Percentiles rank a stretch among this genome's conserved stretches.
Evolutionary conservation across 768 basidiomycete species (phyloP).

Genomic region (Artomyces pyxidatus): DNA sequence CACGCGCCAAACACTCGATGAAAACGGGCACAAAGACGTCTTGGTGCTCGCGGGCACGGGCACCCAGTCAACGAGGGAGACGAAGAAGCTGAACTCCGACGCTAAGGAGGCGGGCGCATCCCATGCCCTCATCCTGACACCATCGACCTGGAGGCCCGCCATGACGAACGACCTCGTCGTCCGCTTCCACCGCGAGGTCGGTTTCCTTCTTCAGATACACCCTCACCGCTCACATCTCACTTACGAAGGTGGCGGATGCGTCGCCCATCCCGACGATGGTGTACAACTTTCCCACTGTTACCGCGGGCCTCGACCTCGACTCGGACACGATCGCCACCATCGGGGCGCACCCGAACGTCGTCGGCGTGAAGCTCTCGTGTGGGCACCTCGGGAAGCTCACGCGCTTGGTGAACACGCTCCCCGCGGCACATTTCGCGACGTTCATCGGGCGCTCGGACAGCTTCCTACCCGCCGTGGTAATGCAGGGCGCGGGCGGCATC

Average conservation of each 20-base stretch:
- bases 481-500: slow-evolving; percentile 58
- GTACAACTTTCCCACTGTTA: slow-evolving; percentile 81
- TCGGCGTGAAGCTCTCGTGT: slow-evolving; percentile 81
- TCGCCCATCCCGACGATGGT: slow-evolving; percentile 69
- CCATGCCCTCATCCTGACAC: slow-evolving; percentile 69
- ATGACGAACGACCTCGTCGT: slow-evolving; percentile 59
- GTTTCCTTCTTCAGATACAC: slow-evolving; percentile 5
- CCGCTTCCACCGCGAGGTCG: slow-evolving; percentile 56
- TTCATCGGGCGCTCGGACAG: slow-evolving; percentile 71
- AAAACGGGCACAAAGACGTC: slow-evolving; percentile 58
- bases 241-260: slow-evolving; percentile 52
- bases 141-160: slow-evolving; percentile 58
- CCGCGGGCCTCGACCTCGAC: slow-evolving; percentile 77
- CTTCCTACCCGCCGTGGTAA: slow-evolving; percentile 53
- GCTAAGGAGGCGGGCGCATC: slow-evolving; percentile 79
- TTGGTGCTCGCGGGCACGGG: slow-evolving; percentile 81
- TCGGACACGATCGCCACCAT: slow-evolving; percentile 67
- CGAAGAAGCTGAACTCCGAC: slow-evolving; percentile 58
- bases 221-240: slow-evolving; percentile 6
- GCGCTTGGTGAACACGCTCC: slow-evolving; percentile 55
- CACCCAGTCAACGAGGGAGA: slow-evolving; percentile 71
- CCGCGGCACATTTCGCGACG: slow-evolving; percentile 51
- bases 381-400: slow-evolving; percentile 80
- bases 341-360: slow-evolving; percentile 74
- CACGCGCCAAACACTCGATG: slow-evolving; percentile 65